Conservation (phyloP, 768 basidiomycete species). For the Rhizopogon salebrosus region DNA sequence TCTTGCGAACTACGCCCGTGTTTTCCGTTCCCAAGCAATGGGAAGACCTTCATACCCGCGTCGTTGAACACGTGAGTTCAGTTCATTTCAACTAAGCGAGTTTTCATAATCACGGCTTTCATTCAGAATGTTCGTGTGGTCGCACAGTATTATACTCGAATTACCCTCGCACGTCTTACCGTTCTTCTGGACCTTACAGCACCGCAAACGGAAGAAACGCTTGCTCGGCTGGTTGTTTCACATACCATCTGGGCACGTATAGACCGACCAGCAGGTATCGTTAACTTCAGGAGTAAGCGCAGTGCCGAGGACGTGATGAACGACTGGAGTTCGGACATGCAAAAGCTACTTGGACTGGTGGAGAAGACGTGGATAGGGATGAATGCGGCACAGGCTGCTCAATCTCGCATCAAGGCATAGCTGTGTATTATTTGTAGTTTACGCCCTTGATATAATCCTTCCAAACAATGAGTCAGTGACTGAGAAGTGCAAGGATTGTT, state of each 20-base stretch:
- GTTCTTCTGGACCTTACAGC: slow-evolving; percentile 80
- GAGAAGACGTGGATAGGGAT: slow-evolving; percentile 99
- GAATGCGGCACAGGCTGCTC: slow-evolving; percentile 85
- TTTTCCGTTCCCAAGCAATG: slow-evolving; percentile 78
- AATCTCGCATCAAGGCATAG: slow-evolving; percentile 53
- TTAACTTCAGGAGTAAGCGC: slow-evolving; percentile 80
- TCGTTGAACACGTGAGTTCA: slow-evolving; percentile 87
- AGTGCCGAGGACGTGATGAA: slow-evolving; percentile 93
- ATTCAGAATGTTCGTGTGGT: slow-evolving; percentile 91
- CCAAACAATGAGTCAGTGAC: neutral
- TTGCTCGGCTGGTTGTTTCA: slow-evolving; percentile 86
- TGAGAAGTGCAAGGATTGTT: neutral
- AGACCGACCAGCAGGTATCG: slow-evolving; percentile 86
- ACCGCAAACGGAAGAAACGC: slow-evolving; percentile 81
- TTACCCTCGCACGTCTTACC: slow-evolving; percentile 78
- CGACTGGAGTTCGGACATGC: slow-evolving; percentile 97
- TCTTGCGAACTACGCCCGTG: slow-evolving; percentile 73
- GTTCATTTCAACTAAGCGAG: neutral
- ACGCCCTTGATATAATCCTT: neutral
- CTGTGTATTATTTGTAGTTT: slow-evolving; percentile 2
- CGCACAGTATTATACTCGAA: slow-evolving; percentile 91
- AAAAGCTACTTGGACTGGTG: slow-evolving; percentile 81
- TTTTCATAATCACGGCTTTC: slow-evolving; percentile 3
- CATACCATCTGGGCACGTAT: slow-evolving; percentile 92
- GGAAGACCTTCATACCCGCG: slow-evolving; percentile 93